Base-by-base conservation (phyloP, 371 early-diverging fungal genomes). In the Rhizopus arrhizus region DNA sequence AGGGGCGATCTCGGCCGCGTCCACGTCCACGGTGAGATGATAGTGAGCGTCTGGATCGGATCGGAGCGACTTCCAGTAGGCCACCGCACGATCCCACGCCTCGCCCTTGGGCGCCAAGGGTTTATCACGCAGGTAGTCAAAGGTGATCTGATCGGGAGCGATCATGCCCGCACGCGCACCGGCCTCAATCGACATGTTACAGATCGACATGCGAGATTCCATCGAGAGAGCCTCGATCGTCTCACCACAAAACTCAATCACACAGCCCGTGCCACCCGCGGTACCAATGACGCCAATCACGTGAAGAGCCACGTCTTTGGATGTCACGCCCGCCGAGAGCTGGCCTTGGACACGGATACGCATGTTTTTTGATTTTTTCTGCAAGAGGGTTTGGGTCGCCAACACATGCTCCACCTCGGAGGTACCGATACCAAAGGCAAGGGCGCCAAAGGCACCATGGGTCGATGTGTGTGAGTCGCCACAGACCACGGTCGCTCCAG, bases 161-260 rank as follows among this genome's bases (percentile, higher is more conserved):
- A 89, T 81, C 87, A 89, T 85, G 59, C 89, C 89, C 33, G 89
- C 86, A 56, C 89, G 81, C 38, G 89, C 89, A 59, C 89, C 89
- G 15, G 81, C 89, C 63, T 89, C 89, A 62, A 89, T 89, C 13
- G 87, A 77, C 89, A 89, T 89, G 74, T 89, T 89, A 72, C 83
- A 84, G 42, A 89, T 83, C 11, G 89, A 85, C 89, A 89, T 89
- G 58, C 89, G 70, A 7, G 85, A 80, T 58, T 89, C 87, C 81
- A 89, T 85, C 9, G 85, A 83, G 42, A 82, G 65, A 4, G 63
- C 53, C 5, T 58, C 59, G 43, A 79, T 73, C 15, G 80, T 74
- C 36, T 74, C 74, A 53, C 83, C 83, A 59, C 77, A 75, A 61
- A 85, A 86, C 55, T 89, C 89, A 75, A 89, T 84, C 31, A 89